A percentile compares a stretch with the other conserved stretches of the same genome.
Conservation (phyloP, 2,329 filamentous ascomycete species). For the Verruconis gallopava region DNA sequence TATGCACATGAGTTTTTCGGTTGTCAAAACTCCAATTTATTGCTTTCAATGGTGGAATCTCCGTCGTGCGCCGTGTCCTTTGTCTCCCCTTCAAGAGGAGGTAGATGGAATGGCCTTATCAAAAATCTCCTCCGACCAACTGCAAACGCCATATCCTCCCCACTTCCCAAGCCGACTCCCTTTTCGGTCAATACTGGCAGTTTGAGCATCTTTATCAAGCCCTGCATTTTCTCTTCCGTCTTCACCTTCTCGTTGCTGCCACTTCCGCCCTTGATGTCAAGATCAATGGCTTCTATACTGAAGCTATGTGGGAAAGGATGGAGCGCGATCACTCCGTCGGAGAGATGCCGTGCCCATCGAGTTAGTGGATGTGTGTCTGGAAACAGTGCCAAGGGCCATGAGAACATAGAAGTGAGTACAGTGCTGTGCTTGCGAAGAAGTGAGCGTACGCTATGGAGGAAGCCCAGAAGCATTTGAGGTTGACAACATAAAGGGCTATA, state of each 20-base stretch:
- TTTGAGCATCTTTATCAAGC: slow-evolving; percentile 70
- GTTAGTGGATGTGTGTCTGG: slow-evolving; percentile 63
- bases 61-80: too few species aligned
- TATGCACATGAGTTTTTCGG: too few species aligned
- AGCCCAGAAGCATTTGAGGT: slow-evolving; percentile 64
- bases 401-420: slow-evolving; percentile 58
- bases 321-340: slow-evolving; percentile 77
- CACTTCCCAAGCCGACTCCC: slow-evolving; percentile 51
- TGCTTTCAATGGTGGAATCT: too few species aligned
- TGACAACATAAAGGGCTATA: slow-evolving; percentile 58
- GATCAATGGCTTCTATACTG: slow-evolving; percentile 21
- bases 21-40: too few species aligned
- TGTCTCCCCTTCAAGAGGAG: slow-evolving; percentile 72
- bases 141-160: slow-evolving; percentile 83
- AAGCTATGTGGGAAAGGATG: slow-evolving; percentile 56
- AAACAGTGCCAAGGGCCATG: slow-evolving; percentile 68
- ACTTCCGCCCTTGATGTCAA: slow-evolving; percentile 13
- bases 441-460: slow-evolving; percentile 65
- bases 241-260: slow-evolving; percentile 37
- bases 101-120: slow-evolving; percentile 79
- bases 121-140: slow-evolving; percentile 72
- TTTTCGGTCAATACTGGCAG: slow-evolving; percentile 79
- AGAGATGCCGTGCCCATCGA: slow-evolving; percentile 74
- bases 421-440: slow-evolving; percentile 55
- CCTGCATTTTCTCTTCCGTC: slow-evolving; percentile 67